Evolutionary conservation across 805 yeast species (phyloP).

Genomic region (Kazachstania viticola): DNA sequence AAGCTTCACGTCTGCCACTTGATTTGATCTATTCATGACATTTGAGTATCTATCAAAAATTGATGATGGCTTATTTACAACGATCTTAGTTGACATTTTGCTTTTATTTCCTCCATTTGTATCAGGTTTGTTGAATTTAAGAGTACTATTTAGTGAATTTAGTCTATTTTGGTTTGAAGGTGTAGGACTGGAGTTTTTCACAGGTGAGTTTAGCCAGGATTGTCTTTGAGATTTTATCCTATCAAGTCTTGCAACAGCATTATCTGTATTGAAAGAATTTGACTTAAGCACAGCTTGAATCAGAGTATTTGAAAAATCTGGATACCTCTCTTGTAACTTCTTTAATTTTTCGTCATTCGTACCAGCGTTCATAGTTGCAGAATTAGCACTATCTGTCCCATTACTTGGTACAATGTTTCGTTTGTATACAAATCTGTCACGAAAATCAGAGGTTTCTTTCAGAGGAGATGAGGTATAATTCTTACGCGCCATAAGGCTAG

Average conservation of each 20-base stretch:
- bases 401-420: too few species aligned
- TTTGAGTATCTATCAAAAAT: constrained; percentile 29
- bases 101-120: background rate
- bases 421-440: constrained; percentile 35
- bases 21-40: constrained; percentile 13
- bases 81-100: constrained; percentile 19
- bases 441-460: constrained; percentile 15
- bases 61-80: constrained; percentile 27
- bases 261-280: constrained; percentile 26
- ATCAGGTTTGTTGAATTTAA: too few species aligned
- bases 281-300: constrained; percentile 31
- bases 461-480: constrained; percentile 23
- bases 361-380: background rate
- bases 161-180: constrained; percentile 1
- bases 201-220: constrained; percentile 12
- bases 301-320: constrained; percentile 25
- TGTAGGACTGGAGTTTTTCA: background rate
- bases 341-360: background rate
- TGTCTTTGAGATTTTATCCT: constrained; percentile 19
- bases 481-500: constrained; percentile 3
- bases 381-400: background rate
- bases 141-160: background rate
- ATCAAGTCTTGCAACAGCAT: constrained; percentile 25
- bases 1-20: background rate
- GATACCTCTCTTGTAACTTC: constrained; percentile 18